phyloP scores from a whole-genome alignment of 106 monocot species.

The Allium fistulosum region DNA sequence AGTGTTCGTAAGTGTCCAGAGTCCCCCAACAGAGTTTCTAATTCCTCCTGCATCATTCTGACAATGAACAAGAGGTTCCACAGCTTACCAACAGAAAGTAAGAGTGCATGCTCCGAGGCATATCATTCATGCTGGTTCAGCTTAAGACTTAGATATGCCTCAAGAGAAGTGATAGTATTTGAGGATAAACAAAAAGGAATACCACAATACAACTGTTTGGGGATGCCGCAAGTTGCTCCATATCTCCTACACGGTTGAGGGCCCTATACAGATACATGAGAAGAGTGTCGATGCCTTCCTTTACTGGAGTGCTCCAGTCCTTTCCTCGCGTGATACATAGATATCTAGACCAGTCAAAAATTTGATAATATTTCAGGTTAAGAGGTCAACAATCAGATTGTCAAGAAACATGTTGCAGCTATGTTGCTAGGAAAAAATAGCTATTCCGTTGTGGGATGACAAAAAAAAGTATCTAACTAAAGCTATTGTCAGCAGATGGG shows the following conservation, averaged over 20 bases:
- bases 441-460: no score
- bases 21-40: conserved; percentile 86
- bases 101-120: conserved; percentile 23
- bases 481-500: no score
- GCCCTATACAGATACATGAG: conserved; percentile 96
- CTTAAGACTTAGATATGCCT: conserved; percentile 21
- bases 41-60: conserved; percentile 86
- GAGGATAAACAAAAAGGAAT: conserved; percentile 6
- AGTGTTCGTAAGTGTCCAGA: conserved; percentile 97
- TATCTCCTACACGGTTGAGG: conserved; percentile 78
- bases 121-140: conserved; percentile 12
- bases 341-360: conserved; percentile 45
- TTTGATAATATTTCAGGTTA: neutral
- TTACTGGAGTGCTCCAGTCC: conserved; percentile 47
- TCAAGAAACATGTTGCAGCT: no score
- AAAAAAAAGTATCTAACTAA: no score
- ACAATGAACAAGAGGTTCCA: conserved; percentile 36
- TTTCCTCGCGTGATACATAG: conserved; percentile 47
- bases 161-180: conserved; percentile 8
- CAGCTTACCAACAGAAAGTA: conserved; percentile 21
- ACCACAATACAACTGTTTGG: conserved; percentile 92
- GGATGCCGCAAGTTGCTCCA: conserved; percentile 93
- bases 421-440: no score
- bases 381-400: no score
- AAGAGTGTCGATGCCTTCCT: conserved; percentile 95